Base-by-base conservation (phyloP, 495 filamentous ascomycete species). In the Tuber magnatum region DNA sequence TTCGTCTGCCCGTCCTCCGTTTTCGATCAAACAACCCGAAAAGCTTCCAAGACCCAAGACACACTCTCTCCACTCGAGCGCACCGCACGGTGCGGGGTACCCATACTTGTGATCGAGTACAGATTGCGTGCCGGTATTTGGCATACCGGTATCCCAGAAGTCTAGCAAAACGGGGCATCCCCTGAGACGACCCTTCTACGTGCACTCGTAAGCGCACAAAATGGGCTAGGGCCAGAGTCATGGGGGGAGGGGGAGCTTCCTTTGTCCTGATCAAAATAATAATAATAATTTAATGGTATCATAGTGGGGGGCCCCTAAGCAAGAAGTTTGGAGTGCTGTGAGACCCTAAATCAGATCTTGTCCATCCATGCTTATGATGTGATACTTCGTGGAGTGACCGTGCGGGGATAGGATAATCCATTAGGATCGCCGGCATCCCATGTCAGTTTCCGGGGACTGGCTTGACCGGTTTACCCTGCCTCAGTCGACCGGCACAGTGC, bases 341-440 rank as follows among this genome's bases (percentile, higher is more conserved):
- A 35, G 56, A 65, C n/a, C 28, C 56, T 5, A 65, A 65, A 56
- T 28, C 24, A 10, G n/a, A 56, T 8, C 48, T 9, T 28, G 28
- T n/a, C 24, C 8, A 24, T 32, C 56, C n/a, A 65, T 65, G 28
- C 56, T 28, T 18, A 3, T 35, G 28, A n/a, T n/a, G n/a, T n/a
- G n/a, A n/a, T n/a, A n/a, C 56, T n/a, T 16, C 56, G 28, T 12
- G 28, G 28, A 32, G 56, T 12, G 18, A 65, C 35, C 12, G 42
- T 43, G 46, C 20, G 51, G 48, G n/a, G 46, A 68, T 73, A 43
- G n/a, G 46, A 68, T 73, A 43, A 61, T 18, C 14, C 12, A 16
- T 44, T 68, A 20, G 44, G 73, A 75, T 43, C 48, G 73, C 46
- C 72, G 56, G 61, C 61, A 35, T 56, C 75, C 65, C 65, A 70